These are phyloP conservation scores for Acarospora socialis DNA, from an alignment of 2,329 filamentous ascomycete genomes.

Conservation along the genomic window DNA sequence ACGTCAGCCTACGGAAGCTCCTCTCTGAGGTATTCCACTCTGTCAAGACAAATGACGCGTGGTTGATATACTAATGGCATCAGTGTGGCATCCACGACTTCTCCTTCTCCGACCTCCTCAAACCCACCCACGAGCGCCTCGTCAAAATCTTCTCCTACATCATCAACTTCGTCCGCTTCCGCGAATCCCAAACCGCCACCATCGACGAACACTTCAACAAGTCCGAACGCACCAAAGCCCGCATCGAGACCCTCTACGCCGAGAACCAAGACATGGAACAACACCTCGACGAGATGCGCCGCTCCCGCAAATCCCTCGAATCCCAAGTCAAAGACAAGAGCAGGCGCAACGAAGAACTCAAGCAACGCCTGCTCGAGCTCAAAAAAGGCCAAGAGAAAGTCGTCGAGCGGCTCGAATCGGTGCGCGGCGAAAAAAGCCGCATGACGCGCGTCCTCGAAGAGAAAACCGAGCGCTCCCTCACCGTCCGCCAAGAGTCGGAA, in stretches of 20 bases:
- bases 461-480: slow-evolving; percentile 39
- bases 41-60: neutral
- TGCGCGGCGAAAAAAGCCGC: slow-evolving; percentile 64
- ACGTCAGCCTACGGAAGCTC: slow-evolving; percentile 64
- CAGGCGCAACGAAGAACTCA: slow-evolving; percentile 72
- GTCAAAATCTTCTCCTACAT: slow-evolving; percentile 95
- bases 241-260: slow-evolving; percentile 71
- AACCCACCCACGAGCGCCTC: slow-evolving; percentile 76
- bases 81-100: slow-evolving; percentile 88
- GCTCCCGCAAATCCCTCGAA: slow-evolving; percentile 68
- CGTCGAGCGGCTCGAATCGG: slow-evolving; percentile 65
- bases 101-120: slow-evolving; percentile 80
- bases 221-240: slow-evolving; percentile 67
- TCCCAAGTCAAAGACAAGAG: slow-evolving; percentile 71
- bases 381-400: slow-evolving; percentile 71
- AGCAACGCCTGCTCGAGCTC: slow-evolving; percentile 65
- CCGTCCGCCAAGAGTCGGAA: slow-evolving; percentile 66
- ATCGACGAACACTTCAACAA: slow-evolving; percentile 94
- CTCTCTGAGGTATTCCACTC: slow-evolving; percentile 45
- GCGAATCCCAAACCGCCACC: slow-evolving; percentile 75
- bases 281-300: slow-evolving; percentile 65
- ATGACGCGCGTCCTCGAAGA: slow-evolving; percentile 48
- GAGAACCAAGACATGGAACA: slow-evolving; percentile 81
- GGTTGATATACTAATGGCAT: slow-evolving; percentile 1
- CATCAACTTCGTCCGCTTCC: slow-evolving; percentile 97